phyloP scores from a whole-genome alignment of 371 early-diverging fungal genomes.

The Apophysomyces trapeziformis region DNA sequence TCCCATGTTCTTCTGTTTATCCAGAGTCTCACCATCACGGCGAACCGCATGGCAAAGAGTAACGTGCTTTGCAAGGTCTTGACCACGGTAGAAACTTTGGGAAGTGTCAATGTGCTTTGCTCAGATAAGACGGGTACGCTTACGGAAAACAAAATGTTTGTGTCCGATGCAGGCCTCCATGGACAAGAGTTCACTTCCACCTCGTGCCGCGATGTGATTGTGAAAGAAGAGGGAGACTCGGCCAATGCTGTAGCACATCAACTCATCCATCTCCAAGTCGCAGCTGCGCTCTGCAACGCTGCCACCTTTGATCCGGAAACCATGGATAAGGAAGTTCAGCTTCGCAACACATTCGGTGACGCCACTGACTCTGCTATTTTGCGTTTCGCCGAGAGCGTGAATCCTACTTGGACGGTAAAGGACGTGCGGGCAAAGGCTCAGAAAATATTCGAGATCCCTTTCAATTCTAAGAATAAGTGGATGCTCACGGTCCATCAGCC shows the following conservation, averaged over 20 bases:
- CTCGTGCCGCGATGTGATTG: constrained; percentile 25
- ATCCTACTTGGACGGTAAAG: constrained; percentile 28
- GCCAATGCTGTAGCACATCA: constrained; percentile 15
- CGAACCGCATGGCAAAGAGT: constrained; percentile 57
- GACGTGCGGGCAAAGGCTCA: constrained; percentile 32
- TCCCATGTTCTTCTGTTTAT: neutral
- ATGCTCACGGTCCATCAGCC: constrained; percentile 59
- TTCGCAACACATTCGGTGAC: constrained; percentile 69
- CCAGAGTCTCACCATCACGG: constrained; percentile 53
- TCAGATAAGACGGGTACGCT: constrained; percentile 97
- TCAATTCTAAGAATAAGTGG: constrained; percentile 76
- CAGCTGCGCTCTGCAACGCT: constrained; percentile 67
- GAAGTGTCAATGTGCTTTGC: constrained; percentile 70
- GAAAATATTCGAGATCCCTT: constrained; percentile 64
- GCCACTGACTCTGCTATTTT: constrained; percentile 81
- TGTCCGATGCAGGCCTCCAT: constrained; percentile 52
- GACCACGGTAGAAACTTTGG: constrained; percentile 71
- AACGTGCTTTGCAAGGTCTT: constrained; percentile 67
- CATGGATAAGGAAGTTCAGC: constrained; percentile 46
- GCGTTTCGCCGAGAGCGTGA: constrained; percentile 53
- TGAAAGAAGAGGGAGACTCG: constrained; percentile 16
- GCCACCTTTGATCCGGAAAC: constrained; percentile 60
- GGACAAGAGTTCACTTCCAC: constrained; percentile 40
- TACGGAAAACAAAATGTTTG: constrained; percentile 90
- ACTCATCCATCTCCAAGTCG: constrained; percentile 51